These are phyloP conservation scores for Plasmodium inui DNA, from an alignment of 169 alveolate genomes.

Conservation along the genomic window DNA sequence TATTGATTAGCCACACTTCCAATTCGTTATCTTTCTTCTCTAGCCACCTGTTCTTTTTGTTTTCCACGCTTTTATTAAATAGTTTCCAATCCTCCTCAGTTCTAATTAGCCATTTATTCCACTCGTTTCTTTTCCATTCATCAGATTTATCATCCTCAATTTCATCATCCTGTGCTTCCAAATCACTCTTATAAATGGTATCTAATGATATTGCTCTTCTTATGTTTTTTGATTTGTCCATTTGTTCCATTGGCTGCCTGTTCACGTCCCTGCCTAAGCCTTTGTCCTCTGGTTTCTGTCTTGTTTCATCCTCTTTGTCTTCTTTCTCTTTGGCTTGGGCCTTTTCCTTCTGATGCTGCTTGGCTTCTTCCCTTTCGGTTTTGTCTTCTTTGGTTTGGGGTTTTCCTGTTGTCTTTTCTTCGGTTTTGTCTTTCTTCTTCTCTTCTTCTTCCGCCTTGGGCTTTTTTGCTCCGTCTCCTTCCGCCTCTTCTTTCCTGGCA, in stretches of 20 bases:
- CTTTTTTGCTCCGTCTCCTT: not conserved
- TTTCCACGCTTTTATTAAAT: not conserved
- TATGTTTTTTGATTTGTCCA: not conserved
- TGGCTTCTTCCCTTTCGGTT: not conserved
- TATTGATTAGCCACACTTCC: not conserved
- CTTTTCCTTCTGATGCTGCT: too few relatives aligned
- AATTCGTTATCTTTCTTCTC: slow-evolving; percentile 5
- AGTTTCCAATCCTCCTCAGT: slow-evolving; percentile 21
- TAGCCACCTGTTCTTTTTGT: slow-evolving; percentile 14
- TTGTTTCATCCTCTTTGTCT: too few relatives aligned
- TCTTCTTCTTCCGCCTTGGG: not conserved
- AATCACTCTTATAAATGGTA: not conserved
- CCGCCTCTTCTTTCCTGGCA: not conserved
- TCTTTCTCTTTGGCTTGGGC: not conserved
- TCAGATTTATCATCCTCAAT: not conserved
- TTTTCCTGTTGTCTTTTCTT: too few relatives aligned
- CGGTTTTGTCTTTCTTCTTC: not conserved
- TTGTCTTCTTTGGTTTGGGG: too few relatives aligned
- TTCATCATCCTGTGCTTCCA: not conserved
- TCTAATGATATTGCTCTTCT: not conserved
- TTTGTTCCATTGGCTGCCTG: not conserved
- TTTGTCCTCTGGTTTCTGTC: not conserved
- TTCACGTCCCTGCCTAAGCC: too few relatives aligned
- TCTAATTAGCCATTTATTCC: slow-evolving; percentile 19
- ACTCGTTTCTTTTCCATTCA: slow-evolving; percentile 29